Conservation (phyloP, 441 rosid species). For the Gossypium trilobum region DNA sequence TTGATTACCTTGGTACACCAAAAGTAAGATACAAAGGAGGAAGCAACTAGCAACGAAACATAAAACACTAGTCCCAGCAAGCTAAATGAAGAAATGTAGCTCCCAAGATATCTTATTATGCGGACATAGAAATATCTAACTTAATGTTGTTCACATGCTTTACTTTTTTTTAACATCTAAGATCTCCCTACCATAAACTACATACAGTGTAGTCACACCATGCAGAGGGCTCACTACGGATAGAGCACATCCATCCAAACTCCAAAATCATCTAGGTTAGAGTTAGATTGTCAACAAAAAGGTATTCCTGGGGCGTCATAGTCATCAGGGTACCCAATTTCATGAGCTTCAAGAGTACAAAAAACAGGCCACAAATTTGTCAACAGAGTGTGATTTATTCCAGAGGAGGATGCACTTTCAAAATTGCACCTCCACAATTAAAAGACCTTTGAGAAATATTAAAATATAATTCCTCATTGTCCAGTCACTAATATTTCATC, state of each 20-base stretch:
- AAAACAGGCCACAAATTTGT: background rate
- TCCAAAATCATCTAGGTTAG: background rate
- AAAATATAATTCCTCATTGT: background rate
- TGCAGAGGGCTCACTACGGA: background rate
- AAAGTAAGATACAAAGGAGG: background rate
- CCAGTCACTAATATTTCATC: background rate
- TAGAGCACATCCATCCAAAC: background rate
- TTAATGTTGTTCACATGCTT: background rate
- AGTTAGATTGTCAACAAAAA: background rate
- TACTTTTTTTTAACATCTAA: background rate
- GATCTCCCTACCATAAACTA: background rate
- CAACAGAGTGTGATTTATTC: background rate
- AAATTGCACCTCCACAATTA: background rate
- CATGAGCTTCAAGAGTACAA: background rate
- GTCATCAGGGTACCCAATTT: background rate
- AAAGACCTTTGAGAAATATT: slow-evolving; percentile 1
- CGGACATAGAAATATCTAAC: background rate
- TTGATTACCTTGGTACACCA: background rate
- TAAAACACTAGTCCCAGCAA: background rate
- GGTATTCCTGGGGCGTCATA: background rate
- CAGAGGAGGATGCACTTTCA: background rate
- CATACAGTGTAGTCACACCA: background rate
- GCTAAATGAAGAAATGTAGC: background rate
- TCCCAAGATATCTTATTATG: background rate
- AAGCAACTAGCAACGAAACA: background rate